Percentiles rank a stretch among this genome's conserved stretches.
These are phyloP conservation scores for Podospora fimiseda DNA, from an alignment of 495 filamentous ascomycete genomes.

Conservation along the genomic window DNA sequence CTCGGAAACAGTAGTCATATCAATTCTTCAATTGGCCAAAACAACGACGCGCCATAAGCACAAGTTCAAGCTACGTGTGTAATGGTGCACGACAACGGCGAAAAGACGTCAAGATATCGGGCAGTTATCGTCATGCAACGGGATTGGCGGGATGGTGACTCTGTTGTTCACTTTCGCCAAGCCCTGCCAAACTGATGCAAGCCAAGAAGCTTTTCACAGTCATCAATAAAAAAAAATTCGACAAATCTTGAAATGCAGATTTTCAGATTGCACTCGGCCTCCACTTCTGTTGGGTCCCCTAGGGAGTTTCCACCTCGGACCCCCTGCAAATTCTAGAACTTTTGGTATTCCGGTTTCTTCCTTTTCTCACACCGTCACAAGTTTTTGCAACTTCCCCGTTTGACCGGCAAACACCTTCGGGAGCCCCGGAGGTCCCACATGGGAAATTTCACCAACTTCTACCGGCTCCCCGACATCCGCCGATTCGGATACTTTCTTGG, in stretches of 20 bases:
- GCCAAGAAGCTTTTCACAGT: no score
- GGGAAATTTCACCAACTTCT: conserved; percentile 2
- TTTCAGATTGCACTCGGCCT: not conserved
- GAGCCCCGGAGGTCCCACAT: not conserved
- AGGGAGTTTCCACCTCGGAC: not conserved
- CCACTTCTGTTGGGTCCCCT: not conserved
- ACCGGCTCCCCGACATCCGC: conserved; percentile 23
- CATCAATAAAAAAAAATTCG: not conserved
- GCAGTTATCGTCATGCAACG: not conserved
- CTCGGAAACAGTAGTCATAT: not conserved
- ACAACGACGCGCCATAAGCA: not conserved
- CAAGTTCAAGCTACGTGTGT: not conserved
- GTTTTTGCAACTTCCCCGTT: not conserved
- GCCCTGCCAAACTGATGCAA: not conserved
- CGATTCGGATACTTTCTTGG: conserved; percentile 21
- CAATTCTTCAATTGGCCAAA: not conserved
- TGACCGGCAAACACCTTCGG: conserved; percentile 12
- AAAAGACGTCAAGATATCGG: not conserved
- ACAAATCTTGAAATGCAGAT: not conserved
- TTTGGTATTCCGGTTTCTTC: conserved; percentile 16
- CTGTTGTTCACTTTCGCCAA: not conserved
- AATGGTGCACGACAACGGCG: conserved; percentile 6
- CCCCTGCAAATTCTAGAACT: conserved; percentile 5
- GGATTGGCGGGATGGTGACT: not conserved
- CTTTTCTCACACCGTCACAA: conserved; percentile 4